phyloP scores from a whole-genome alignment of 202 grass and related monocot genomes.

The Saccharum hybrid region DNA sequence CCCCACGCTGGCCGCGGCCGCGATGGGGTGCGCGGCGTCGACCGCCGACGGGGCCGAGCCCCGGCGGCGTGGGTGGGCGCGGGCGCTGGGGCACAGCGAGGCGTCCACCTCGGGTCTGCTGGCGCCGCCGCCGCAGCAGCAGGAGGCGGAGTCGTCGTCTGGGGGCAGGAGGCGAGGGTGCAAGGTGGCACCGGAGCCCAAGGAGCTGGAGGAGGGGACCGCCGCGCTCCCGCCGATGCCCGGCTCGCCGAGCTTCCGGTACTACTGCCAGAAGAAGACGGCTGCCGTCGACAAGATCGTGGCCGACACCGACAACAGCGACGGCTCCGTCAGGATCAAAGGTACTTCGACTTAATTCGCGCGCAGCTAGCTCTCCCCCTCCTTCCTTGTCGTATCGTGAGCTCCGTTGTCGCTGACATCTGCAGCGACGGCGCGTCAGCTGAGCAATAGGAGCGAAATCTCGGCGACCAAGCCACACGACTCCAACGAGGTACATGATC shows the following conservation, averaged over 20 bases:
- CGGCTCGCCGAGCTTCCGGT: slow-evolving; percentile 62
- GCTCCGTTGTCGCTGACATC: slow-evolving; percentile 5
- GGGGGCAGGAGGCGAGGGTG: slow-evolving; percentile 24
- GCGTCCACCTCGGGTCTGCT: slow-evolving; percentile 43
- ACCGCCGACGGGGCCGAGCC: slow-evolving; percentile 35
- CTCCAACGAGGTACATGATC: slow-evolving; percentile 36
- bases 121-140: neutral
- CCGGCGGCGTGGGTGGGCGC: slow-evolving; percentile 35
- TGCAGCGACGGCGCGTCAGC: slow-evolving; percentile 40
- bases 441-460: slow-evolving; percentile 17
- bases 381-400: neutral
- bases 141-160: slow-evolving; percentile 3
- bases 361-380: no score
- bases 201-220: neutral
- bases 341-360: slow-evolving; percentile 15
- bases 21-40: slow-evolving; percentile 63
- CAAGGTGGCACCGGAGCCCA: slow-evolving; percentile 47
- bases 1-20: slow-evolving; percentile 19
- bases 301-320: slow-evolving; percentile 18
- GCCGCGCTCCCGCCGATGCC: neutral
- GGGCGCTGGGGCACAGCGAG: slow-evolving; percentile 33
- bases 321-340: neutral
- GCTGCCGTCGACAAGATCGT: slow-evolving; percentile 40
- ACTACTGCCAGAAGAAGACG: slow-evolving; percentile 59
- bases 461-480: neutral